A percentile compares a stretch with the other conserved stretches of the same genome.
Evolutionary conservation across 805 yeast species (phyloP).

Genomic region (Wickerhamiella australiensis): DNA sequence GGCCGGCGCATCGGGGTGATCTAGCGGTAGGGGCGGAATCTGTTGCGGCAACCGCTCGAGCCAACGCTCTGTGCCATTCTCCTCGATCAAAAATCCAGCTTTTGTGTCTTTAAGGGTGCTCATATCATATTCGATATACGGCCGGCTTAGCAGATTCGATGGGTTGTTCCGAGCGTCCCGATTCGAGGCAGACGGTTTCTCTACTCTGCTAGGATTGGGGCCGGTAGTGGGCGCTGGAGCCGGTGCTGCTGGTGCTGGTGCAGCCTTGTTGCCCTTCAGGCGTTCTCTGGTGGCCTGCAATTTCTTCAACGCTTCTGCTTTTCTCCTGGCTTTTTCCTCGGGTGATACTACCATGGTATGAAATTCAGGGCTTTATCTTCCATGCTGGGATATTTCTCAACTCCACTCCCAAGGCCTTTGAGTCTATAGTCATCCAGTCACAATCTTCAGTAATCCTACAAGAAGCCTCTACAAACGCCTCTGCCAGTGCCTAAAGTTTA

Average conservation of each 20-base stretch:
- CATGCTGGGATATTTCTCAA: no score
- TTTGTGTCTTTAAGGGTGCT: constrained; percentile 78
- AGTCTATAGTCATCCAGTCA: no score
- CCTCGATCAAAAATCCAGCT: constrained; percentile 68
- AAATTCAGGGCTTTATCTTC: no score
- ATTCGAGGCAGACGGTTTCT: neutral
- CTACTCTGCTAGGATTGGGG: neutral
- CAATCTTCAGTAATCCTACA: no score
- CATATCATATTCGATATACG: constrained; percentile 46
- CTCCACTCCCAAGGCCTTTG: no score
- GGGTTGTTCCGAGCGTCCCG: constrained; percentile 9
- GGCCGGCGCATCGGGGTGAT: constrained; percentile 59
- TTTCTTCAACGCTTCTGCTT: constrained; percentile 20
- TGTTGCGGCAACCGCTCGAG: constrained; percentile 28
- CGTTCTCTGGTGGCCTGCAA: constrained; percentile 19
- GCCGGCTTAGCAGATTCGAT: constrained; percentile 19
- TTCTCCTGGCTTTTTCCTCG: constrained; percentile 18
- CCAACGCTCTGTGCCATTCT: constrained; percentile 23
- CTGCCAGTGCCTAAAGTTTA: no score
- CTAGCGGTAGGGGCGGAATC: constrained; percentile 30
- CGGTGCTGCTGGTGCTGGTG: constrained; percentile 7
- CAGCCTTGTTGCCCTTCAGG: constrained; percentile 6
- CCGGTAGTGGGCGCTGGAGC: neutral
- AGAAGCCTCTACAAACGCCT: no score
- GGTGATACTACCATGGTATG: constrained; percentile 10